Evolutionary conservation across 148 eudicot genomes (phyloP).

Genomic region (Amaranthus palmeri): DNA sequence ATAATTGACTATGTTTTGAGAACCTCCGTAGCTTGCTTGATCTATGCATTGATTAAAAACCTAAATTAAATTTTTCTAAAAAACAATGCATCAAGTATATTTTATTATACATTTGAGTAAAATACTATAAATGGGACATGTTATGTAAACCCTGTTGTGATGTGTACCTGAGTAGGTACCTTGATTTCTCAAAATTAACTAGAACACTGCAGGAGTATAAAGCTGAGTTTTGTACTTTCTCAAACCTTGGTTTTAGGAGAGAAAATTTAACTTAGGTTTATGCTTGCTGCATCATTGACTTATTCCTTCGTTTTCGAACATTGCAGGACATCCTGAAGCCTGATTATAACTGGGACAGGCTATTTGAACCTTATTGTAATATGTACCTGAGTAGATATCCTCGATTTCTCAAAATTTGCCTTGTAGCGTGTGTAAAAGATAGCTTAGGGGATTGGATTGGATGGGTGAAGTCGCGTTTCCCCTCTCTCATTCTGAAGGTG

Average conservation of each 20-base stretch:
- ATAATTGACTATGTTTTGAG: no score
- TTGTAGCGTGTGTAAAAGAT: conserved; percentile 33
- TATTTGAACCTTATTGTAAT: conserved; percentile 41
- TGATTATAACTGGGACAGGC: conserved; percentile 37
- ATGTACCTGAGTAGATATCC: conserved; percentile 35
- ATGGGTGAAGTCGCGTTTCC: conserved; percentile 56
- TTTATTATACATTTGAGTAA: no score
- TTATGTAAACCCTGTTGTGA: conserved; percentile 40
- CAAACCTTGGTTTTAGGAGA: not conserved
- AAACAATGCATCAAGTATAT: no score
- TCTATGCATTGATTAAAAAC: no score
- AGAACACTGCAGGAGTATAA: not conserved
- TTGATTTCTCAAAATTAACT: conserved; percentile 38
- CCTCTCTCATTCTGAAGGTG: conserved; percentile 47
- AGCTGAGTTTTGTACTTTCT: not conserved
- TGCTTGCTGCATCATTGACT: not conserved
- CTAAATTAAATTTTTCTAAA: no score
- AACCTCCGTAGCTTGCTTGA: no score
- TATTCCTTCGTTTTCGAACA: not conserved
- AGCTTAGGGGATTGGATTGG: conserved; percentile 51
- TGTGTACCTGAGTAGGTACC: conserved; percentile 34
- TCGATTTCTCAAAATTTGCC: conserved; percentile 41
- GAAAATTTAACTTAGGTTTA: not conserved
- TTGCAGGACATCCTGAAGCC: conserved; percentile 36
- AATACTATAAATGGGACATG: conserved; percentile 35